phyloP scores from a whole-genome alignment of 768 basidiomycete species.

The Lactifluus subvellereus region DNA sequence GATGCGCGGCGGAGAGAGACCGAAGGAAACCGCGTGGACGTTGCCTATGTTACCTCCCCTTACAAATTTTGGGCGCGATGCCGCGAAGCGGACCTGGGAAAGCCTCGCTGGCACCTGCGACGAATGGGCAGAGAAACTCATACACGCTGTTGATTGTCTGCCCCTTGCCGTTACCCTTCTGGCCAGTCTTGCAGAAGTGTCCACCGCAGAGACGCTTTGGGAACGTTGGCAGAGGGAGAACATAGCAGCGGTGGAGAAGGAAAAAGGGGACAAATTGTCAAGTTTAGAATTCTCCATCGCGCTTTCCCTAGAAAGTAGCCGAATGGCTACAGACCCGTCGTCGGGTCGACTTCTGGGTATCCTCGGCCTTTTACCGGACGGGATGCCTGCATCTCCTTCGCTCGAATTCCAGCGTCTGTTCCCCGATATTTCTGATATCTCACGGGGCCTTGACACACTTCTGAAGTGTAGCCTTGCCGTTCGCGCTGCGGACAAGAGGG shows the following conservation, averaged over 20 bases:
- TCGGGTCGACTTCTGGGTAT: constrained; percentile 12
- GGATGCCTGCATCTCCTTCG: constrained; percentile 1
- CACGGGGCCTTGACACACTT: constrained; percentile 13
- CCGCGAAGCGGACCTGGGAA: constrained; percentile 16
- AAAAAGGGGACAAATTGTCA: constrained; percentile 11
- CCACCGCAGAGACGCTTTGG: constrained; percentile 17
- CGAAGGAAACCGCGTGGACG: constrained; percentile 18
- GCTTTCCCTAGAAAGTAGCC: constrained; percentile 15
- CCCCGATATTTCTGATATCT: constrained; percentile 1
- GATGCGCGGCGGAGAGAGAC: constrained; percentile 18
- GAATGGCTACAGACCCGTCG: constrained; percentile 10
- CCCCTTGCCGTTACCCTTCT: constrained; percentile 20
- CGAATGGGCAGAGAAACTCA: constrained; percentile 19
- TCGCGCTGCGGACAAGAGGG: constrained; percentile 6
- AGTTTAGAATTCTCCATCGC: constrained; percentile 17
- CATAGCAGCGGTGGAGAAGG: constrained; percentile 14
- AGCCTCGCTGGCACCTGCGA: constrained; percentile 10
- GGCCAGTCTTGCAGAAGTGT: constrained; percentile 13
- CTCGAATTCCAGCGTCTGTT: constrained; percentile 6
- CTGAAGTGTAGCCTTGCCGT: constrained; percentile 14
- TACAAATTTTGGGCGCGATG: constrained; percentile 7
- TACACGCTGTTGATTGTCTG: constrained; percentile 14
- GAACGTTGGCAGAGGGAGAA: constrained; percentile 18
- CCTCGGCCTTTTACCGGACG: constrained; percentile 15
- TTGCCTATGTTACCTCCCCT: constrained; percentile 17